A percentile compares a stretch with the other conserved stretches of the same genome.
phyloP scores from a whole-genome alignment of 1,284 basidiomycete genomes.

The Boletellus dicymbophilus region DNA sequence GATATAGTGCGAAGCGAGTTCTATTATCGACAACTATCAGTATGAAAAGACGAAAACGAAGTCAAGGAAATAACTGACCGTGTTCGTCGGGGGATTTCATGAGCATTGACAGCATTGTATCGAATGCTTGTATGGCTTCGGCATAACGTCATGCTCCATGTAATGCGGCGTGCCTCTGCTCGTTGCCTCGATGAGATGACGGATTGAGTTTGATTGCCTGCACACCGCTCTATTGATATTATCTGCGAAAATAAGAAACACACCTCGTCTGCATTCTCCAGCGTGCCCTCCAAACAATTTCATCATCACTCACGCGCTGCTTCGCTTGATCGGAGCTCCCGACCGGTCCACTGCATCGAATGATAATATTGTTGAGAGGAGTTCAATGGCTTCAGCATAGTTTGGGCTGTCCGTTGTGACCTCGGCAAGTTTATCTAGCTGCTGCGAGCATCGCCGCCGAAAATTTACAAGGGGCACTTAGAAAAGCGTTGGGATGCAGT shows the following conservation, averaged over 20 bases:
- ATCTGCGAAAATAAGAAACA: neutral
- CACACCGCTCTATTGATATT: neutral
- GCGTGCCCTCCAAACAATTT: slow-evolving; percentile 6
- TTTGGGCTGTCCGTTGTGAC: too few species aligned
- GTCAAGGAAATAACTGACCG: too few species aligned
- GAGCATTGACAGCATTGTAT: slow-evolving; percentile 7
- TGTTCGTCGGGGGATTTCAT: slow-evolving; percentile 3
- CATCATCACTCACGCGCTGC: neutral
- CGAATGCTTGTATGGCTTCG: slow-evolving; percentile 12
- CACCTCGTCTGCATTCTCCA: slow-evolving; percentile 19
- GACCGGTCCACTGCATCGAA: too few species aligned
- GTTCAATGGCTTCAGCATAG: too few species aligned
- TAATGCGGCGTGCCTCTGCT: slow-evolving; percentile 13
- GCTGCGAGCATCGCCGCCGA: too few species aligned
- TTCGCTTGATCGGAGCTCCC: slow-evolving; percentile 16
- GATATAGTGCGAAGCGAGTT: too few species aligned
- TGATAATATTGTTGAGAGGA: too few species aligned
- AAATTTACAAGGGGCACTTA: too few species aligned
- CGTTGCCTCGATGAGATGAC: slow-evolving; percentile 3
- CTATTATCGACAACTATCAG: too few species aligned
- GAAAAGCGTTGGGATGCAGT: too few species aligned
- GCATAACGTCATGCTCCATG: slow-evolving; percentile 15
- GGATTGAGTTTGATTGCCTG: slow-evolving; percentile 17
- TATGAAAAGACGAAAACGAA: too few species aligned
- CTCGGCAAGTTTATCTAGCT: too few species aligned